phyloP scores from a whole-genome alignment of 2,329 filamentous ascomycete species.

The Phoma sp. region DNA sequence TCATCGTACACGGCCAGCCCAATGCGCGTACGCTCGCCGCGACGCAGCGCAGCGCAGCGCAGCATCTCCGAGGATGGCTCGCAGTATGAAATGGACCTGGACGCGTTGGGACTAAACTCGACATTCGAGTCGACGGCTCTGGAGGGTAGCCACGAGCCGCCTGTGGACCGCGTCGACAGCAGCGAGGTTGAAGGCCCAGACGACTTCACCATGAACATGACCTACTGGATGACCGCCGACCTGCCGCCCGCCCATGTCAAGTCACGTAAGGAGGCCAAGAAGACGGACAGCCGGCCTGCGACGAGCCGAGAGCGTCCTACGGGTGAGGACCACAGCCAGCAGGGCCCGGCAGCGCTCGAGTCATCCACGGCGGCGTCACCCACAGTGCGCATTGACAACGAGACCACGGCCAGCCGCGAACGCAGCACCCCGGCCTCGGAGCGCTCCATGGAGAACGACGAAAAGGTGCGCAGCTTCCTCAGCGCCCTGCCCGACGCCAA shows the following conservation, averaged over 20 bases:
- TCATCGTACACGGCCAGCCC: slow-evolving; percentile 46
- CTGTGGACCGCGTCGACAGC: slow-evolving; percentile 46
- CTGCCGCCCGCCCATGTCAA: slow-evolving; percentile 38
- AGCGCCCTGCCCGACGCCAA: slow-evolving; percentile 47
- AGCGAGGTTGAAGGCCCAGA: slow-evolving; percentile 51
- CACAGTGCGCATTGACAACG: slow-evolving; percentile 31
- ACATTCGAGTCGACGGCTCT: slow-evolving; percentile 44
- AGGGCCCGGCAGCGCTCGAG: slow-evolving; percentile 19
- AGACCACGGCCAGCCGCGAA: slow-evolving; percentile 28
- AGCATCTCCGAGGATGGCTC: slow-evolving; percentile 41
- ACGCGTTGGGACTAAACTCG: slow-evolving; percentile 46
- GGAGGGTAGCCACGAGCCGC: slow-evolving; percentile 34
- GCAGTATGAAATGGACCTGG: slow-evolving; percentile 49
- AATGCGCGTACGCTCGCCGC: slow-evolving; percentile 33
- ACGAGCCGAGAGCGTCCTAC: slow-evolving; percentile 28
- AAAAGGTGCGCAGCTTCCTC: slow-evolving; percentile 48
- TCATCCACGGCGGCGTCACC: slow-evolving; percentile 20
- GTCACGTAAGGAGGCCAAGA: slow-evolving; percentile 40
- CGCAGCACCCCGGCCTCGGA: slow-evolving; percentile 34
- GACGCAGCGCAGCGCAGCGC: slow-evolving; percentile 36
- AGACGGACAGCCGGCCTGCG: slow-evolving; percentile 20
- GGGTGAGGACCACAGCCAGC: slow-evolving; percentile 25
- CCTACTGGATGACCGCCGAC: slow-evolving; percentile 51
- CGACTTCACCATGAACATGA: slow-evolving; percentile 53
- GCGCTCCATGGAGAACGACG: slow-evolving; percentile 46